Evolutionary conservation across 306 rosid genomes (phyloP).

Genomic region (Ochetophila trinervis): DNA sequence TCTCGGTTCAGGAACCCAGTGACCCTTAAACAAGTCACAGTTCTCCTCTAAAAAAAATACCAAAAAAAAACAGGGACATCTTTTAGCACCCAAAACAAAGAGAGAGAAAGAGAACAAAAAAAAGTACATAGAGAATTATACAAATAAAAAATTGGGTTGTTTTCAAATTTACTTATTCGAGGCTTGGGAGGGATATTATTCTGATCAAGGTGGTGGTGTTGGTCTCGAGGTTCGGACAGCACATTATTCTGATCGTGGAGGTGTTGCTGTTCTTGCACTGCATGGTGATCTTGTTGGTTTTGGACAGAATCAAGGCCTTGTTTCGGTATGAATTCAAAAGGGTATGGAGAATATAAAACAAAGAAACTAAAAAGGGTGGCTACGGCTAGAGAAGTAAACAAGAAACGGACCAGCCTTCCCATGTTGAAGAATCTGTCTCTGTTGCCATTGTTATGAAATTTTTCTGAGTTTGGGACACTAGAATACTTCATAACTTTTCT

Average conservation of each 20-base stretch:
- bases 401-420: slow-evolving; percentile 36
- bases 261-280: slow-evolving; percentile 1
- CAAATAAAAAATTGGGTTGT: background rate
- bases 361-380: slow-evolving; percentile 45
- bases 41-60: slow-evolving; percentile 31
- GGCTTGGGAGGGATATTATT: slow-evolving; percentile 25
- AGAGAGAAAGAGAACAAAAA: background rate
- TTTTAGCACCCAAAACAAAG: background rate
- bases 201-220: slow-evolving; percentile 20
- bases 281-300: slow-evolving; percentile 11
- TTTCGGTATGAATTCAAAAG: slow-evolving; percentile 28
- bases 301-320: slow-evolving; percentile 29
- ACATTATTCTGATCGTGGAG: slow-evolving; percentile 13
- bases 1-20: slow-evolving; percentile 48
- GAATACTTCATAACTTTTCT: slow-evolving; percentile 36
- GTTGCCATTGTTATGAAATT: slow-evolving; percentile 23
- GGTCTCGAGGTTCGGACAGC: background rate
- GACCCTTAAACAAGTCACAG: slow-evolving; percentile 70
- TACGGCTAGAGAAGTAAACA: slow-evolving; percentile 38
- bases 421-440: slow-evolving; percentile 38
- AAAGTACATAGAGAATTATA: background rate
- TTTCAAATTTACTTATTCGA: slow-evolving; percentile 37
- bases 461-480: slow-evolving; percentile 27
- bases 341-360: slow-evolving; percentile 46
- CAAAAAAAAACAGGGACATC: background rate